Conservation (phyloP, 495 filamentous ascomycete genomes). For the Aspergillus indologenus region DNA sequence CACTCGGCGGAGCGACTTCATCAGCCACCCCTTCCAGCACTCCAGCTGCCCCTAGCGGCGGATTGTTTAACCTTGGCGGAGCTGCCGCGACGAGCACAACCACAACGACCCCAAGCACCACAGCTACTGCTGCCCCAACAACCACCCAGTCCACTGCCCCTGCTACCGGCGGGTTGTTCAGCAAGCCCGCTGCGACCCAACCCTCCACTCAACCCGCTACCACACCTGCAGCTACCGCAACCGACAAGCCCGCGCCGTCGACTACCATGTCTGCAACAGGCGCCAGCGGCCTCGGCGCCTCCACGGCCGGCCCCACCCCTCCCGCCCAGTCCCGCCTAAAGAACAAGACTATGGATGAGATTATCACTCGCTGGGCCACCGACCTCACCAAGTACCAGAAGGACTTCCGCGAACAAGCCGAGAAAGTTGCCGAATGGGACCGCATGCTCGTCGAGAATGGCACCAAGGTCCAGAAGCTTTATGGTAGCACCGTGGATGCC, state of each 20-base stretch:
- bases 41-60: conserved; percentile 35
- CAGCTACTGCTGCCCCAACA: conserved; percentile 28
- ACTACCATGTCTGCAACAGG: conserved; percentile 20
- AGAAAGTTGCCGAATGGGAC: conserved; percentile 88
- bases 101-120: conserved; percentile 27
- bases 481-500: conserved; percentile 80
- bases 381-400: conserved; percentile 94
- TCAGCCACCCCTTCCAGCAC: conserved; percentile 38
- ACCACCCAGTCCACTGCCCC: conserved; percentile 20
- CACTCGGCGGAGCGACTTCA: conserved; percentile 33
- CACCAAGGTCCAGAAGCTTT: conserved; percentile 87
- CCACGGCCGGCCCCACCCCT: conserved; percentile 74
- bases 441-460: conserved; percentile 85
- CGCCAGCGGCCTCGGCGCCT: conserved; percentile 54
- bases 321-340: conserved; percentile 79
- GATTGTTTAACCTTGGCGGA: conserved; percentile 32
- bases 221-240: conserved; percentile 16
- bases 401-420: conserved; percentile 85
- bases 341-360: conserved; percentile 99
- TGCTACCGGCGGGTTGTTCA: conserved; percentile 27
- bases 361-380: conserved; percentile 95
- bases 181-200: conserved; percentile 25
- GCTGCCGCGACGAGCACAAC: conserved; percentile 36
- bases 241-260: conserved; percentile 15
- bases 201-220: conserved; percentile 29